Conservation (phyloP, 2,329 filamentous ascomycete genomes). For the Lecanicillium sp. region DNA sequence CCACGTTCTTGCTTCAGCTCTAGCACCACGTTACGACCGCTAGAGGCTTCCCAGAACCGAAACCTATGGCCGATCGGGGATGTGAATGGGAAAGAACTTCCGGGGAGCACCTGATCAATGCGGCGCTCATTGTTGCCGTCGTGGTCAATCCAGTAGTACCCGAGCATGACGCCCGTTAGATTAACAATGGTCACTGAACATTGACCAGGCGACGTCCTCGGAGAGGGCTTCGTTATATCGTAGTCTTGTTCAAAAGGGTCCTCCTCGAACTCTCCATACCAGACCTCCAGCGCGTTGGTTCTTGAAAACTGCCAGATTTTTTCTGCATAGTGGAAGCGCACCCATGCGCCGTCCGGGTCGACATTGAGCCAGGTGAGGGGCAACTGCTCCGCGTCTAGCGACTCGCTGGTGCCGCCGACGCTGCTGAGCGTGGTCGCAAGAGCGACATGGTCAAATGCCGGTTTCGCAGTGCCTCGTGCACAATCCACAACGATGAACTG, state of each 20-base stretch:
- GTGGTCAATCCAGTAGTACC: background rate
- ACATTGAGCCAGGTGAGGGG: background rate
- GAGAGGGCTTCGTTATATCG: background rate
- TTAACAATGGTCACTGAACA: background rate
- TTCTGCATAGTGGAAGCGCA: background rate
- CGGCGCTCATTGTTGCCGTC: background rate
- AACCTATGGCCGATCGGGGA: background rate
- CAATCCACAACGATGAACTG: conserved; percentile 1
- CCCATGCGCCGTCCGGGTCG: background rate
- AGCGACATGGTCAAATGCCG: background rate
- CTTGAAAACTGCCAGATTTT: background rate
- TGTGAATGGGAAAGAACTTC: background rate
- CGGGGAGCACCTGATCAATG: background rate
- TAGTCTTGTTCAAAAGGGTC: background rate
- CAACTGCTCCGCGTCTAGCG: background rate
- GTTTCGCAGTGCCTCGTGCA: background rate
- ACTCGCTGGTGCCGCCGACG: background rate
- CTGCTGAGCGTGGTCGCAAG: background rate
- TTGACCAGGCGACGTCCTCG: background rate
- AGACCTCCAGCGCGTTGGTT: background rate
- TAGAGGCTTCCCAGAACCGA: background rate
- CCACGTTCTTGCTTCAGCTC: background rate
- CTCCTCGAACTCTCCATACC: conserved; percentile 1
- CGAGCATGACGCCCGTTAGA: background rate
- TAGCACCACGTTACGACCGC: background rate